Evolutionary conservation across 2,329 filamentous ascomycete species (phyloP).

Genomic region (Pseudohalonectria lignicola): DNA sequence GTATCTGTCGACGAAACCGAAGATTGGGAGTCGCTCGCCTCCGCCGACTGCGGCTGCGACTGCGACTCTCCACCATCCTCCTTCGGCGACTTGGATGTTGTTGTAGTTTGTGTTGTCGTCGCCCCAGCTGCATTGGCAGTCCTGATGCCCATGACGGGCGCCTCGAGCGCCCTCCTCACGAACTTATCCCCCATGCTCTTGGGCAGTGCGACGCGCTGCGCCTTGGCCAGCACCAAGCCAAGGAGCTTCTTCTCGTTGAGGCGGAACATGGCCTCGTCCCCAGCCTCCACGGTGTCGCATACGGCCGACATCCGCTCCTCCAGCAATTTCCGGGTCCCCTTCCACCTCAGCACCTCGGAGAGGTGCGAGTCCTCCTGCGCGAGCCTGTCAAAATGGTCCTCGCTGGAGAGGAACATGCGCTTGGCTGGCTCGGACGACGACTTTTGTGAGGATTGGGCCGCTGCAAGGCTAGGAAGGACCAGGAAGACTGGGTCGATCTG

Average conservation of each 20-base stretch:
- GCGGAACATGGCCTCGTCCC: constrained; percentile 77
- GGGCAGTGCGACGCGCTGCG: constrained; percentile 62
- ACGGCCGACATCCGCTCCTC: constrained; percentile 57
- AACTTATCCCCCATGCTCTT: constrained; percentile 78
- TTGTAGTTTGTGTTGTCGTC: too few species aligned
- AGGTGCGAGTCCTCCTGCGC: constrained; percentile 45
- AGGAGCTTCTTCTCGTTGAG: constrained; percentile 64
- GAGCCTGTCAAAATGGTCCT: constrained; percentile 61
- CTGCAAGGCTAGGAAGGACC: constrained; percentile 58
- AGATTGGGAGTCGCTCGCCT: constrained; percentile 29
- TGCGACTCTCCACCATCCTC: neutral
- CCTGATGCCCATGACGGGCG: constrained; percentile 60
- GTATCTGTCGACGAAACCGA: constrained; percentile 24
- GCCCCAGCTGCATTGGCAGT: neutral
- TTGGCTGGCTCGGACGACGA: constrained; percentile 33
- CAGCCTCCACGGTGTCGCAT: constrained; percentile 75
- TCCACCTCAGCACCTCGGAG: constrained; percentile 39
- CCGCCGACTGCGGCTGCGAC: constrained; percentile 14
- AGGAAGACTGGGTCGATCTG: constrained; percentile 78
- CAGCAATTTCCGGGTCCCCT: constrained; percentile 34
- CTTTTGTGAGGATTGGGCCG: constrained; percentile 20
- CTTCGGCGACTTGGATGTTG: constrained; percentile 8
- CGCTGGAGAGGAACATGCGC: constrained; percentile 54
- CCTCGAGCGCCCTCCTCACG: constrained; percentile 63
- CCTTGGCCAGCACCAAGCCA: constrained; percentile 57